Base-by-base conservation (phyloP, 202 grass and related monocot genomes). In the Elaeis oleifera region DNA sequence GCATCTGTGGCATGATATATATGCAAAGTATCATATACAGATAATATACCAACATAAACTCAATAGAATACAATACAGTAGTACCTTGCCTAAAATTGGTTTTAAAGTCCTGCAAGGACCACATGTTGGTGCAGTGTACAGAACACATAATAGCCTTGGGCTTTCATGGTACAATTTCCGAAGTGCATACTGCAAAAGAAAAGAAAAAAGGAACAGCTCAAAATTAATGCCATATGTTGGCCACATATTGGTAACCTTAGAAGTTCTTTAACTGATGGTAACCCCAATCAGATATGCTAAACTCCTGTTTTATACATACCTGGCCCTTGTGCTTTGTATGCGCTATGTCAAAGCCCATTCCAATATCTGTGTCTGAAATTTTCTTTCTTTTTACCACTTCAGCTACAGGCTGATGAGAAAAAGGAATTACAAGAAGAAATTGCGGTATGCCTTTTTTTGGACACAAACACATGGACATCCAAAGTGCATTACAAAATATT, bases 81-180 rank as follows among this genome's bases (percentile, higher is more conserved):
- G 28, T 79, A 99, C 94, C 94, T 99, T 92, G 88, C 67, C 82
- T 65, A 99, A 71, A 74, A 99, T 99, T 75, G 94, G 94, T 64
- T 99, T 99, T 74, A 99, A 75, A 48, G 94, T 99, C 81, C 94
- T 92, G 60, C 94, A 99, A 25, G 94, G 94, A 84, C 94, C 88
- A 51, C 94, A 99, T 64, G 94, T 99, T 17, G 94, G 88, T 64
- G 94, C 78, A 73, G 94, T 92, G 76, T 99, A 99, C 68, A 99
- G 44, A 75, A 99, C 85, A 81, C 85, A 99, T 61, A 99, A 1
- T 15, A 99, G 69, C 23, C 94, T 78, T 70, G 88, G 78, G 62
- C 94, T 92, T 60, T 91, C 88, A 76, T 99, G 94, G 59, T 99
- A 99, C 61, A 99, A 20, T 86, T 99, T 92, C 58, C 94, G 79